Evolutionary conservation across 164 flowering plant genomes (phyloP), one percentile per base, ranked within the genome.

Genomic region (Vitis rotundifolia): DNA sequence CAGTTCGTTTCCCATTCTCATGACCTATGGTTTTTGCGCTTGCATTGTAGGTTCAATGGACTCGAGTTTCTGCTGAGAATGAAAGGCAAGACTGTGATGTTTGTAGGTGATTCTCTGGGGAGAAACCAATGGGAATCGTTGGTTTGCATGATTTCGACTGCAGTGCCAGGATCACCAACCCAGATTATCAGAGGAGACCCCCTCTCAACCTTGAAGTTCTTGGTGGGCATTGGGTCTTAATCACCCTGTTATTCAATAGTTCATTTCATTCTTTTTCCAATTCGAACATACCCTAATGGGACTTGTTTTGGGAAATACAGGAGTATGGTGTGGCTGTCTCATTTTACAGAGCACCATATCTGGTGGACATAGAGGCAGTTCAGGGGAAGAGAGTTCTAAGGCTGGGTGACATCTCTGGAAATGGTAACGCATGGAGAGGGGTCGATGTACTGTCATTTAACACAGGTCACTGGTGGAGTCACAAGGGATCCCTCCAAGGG

Each of bases 71-170:
- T 93, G 82, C 2, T 19, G 63, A 88, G 77, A 51, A 91, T 93
- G 98, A 84, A 77, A 67, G 96, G 92, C 56, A 93, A 85, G 68
- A 83, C 80, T 0, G 78, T 95, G 66, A 90, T 95, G 98, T 90
- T 95, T 71, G 98, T 91, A 4, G 98, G 99, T 5, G 98, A 96
- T 63, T 93, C 98, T 0, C 70, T 96, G 2, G 97, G 97, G 3
- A 75, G 85, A 66, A 91, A 96, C 72, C 98, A 96, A 81, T 96
- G 99, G 99, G 81, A 96, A 82, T 96, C 98, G 0, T 70, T 93
- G 80, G 76, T 93, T 67, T 96, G 99, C 70, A 77, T 96, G 97
- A 82, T 91, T 28, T 75, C 76, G 0, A 66, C 88, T 0, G 76
- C 85, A 1, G 81, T 74, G 2, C 90, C 93, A 1, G 48, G 49